phyloP scores from a whole-genome alignment of 805 yeast species.

The Barnettozyma botsteinii region DNA sequence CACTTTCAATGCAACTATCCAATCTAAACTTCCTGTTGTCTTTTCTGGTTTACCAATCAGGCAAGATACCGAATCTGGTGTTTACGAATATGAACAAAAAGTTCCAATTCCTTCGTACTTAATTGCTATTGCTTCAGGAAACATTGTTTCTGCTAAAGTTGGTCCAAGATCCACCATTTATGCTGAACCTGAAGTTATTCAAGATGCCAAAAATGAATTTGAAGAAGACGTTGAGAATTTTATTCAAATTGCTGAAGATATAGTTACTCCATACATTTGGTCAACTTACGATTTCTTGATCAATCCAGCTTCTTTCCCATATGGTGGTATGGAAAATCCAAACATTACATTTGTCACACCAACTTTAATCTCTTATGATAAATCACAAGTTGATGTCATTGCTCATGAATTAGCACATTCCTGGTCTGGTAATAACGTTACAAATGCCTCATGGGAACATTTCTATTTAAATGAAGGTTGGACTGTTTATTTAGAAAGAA shows the following conservation, averaged over 20 bases:
- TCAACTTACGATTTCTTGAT: conserved; percentile 73
- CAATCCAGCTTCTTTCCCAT: conserved; percentile 73
- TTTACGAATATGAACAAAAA: conserved; percentile 57
- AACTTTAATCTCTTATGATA: conserved; percentile 77
- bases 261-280: conserved; percentile 83
- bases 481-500: conserved; percentile 88
- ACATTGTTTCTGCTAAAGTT: conserved; percentile 55
- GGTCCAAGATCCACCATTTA: conserved; percentile 87
- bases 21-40: conserved; percentile 62
- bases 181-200: conserved; percentile 65
- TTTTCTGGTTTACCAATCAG: conserved; percentile 56
- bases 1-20: conserved; percentile 49
- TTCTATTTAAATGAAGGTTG: conserved; percentile 95
- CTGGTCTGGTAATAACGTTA: conserved; percentile 89
- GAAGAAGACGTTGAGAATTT: conserved; percentile 76
- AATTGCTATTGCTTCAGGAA: conserved; percentile 82
- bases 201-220: conserved; percentile 73
- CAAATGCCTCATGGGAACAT: conserved; percentile 89
- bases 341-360: conserved; percentile 89
- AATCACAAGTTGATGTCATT: conserved; percentile 81
- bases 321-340: conserved; percentile 95
- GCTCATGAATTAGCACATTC: conserved; percentile 93
- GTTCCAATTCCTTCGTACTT: conserved; percentile 84
- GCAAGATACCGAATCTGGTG: conserved; percentile 9
- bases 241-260: conserved; percentile 67